phyloP scores from a whole-genome alignment of 192 early-diverging fungal species.

The Pilobolus umbonatus region DNA sequence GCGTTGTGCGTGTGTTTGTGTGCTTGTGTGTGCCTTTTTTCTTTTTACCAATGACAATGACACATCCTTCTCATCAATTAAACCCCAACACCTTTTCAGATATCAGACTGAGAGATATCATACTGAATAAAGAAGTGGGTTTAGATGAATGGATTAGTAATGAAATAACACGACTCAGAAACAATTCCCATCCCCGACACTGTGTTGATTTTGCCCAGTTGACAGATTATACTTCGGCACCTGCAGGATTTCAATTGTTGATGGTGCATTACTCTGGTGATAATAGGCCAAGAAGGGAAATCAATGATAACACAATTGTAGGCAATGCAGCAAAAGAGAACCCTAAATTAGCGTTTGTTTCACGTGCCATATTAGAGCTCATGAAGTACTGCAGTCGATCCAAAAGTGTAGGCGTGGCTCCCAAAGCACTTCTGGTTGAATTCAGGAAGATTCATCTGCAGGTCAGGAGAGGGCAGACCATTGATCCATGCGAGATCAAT shows the following conservation, averaged over 20 bases:
- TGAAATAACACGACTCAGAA: conserved; percentile 5
- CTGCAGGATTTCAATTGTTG: background rate
- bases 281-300: background rate
- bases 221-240: background rate
- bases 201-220: conserved; percentile 17
- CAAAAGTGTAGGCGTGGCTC: background rate
- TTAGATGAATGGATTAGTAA: conserved; percentile 10
- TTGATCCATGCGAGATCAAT: background rate
- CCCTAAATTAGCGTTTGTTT: background rate
- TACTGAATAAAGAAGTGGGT: too few relatives aligned
- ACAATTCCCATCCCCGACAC: conserved; percentile 15
- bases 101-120: too few relatives aligned
- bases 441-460: background rate
- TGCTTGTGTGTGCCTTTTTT: too few relatives aligned
- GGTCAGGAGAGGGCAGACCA: background rate
- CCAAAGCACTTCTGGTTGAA: background rate
- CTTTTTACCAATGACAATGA: too few relatives aligned
- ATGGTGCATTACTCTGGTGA: background rate
- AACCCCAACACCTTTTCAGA: too few relatives aligned
- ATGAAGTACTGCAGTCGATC: conserved; percentile 2
- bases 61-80: too few relatives aligned
- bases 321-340: background rate
- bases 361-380: background rate
- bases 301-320: background rate
- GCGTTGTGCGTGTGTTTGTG: too few relatives aligned